These are phyloP conservation scores for Candida sithepensis DNA, from an alignment of 805 yeast species.

Conservation along the genomic window DNA sequence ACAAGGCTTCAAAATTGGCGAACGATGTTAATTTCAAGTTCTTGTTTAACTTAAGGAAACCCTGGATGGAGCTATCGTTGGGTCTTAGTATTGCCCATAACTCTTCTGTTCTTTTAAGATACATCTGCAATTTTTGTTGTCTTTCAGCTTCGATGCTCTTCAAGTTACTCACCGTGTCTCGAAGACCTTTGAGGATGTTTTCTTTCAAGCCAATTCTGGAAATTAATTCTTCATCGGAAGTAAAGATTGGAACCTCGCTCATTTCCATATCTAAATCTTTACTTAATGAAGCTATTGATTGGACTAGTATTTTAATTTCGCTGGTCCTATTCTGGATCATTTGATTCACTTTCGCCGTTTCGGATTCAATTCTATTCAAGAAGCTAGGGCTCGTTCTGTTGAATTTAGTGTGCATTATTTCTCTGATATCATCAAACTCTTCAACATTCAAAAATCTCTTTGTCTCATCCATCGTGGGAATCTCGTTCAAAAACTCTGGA, in stretches of 20 bases:
- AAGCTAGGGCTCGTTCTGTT: slow-evolving; percentile 24
- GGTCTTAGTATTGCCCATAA: slow-evolving; percentile 46
- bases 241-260: slow-evolving; percentile 7
- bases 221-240: slow-evolving; percentile 16
- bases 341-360: slow-evolving; percentile 25
- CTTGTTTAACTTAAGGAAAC: slow-evolving; percentile 39
- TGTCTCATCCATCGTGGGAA: slow-evolving; percentile 28
- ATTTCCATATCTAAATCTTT: slow-evolving; percentile 11
- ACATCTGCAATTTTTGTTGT: slow-evolving; percentile 34
- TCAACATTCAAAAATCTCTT: slow-evolving; percentile 10
- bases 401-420: slow-evolving; percentile 26
- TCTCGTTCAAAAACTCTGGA: slow-evolving; percentile 13
- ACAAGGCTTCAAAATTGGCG: slow-evolving; percentile 50
- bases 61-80: slow-evolving; percentile 24
- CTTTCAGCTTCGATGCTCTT: slow-evolving; percentile 33
- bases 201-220: slow-evolving; percentile 23
- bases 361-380: slow-evolving; percentile 24
- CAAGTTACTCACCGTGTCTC: slow-evolving; percentile 17
- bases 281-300: slow-evolving; percentile 4
- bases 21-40: slow-evolving; percentile 46
- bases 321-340: slow-evolving; percentile 19
- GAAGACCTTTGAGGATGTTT: slow-evolving; percentile 13
- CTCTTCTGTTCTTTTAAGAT: slow-evolving; percentile 31
- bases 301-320: slow-evolving; percentile 15
- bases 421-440: slow-evolving; percentile 24